Evolutionary conservation across 345 rosid species (phyloP), one percentile per base, ranked within the genome.

Genomic region (Corymbia maculata): DNA sequence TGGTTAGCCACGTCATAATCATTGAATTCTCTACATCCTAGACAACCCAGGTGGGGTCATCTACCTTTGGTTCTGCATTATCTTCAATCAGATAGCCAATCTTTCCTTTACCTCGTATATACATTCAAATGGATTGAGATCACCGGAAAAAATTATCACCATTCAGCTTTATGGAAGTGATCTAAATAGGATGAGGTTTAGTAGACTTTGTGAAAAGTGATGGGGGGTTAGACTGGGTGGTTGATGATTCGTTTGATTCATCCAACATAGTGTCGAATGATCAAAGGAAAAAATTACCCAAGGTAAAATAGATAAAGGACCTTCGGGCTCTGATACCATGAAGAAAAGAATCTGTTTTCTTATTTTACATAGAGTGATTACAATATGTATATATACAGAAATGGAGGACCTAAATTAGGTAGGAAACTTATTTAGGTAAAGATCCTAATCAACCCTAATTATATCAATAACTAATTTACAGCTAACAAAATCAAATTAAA

Each of bases 21-120:
- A 0, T 0, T 16, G 1, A 32, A 30, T 68, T 32, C 3, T 30
- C 21, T 3, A 0, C 22, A 66, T 66, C 79, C 22, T 3, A 66
- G 0, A 68, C 0, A 32, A 12, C 79, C 44, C 3, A 32, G 0
- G 44, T 32, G 6, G 45, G 22, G 12, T 68, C 79, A 68, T 32
- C 16, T 32, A 2, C 9, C 6, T 8, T 1, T 15, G 6, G 12
- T 68, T 68, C 0, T 9, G 1, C 4, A 0, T 7, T 28, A n/a
- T 86, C 22, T n/a, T 36, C 1, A 7, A 3, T 86, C 22, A 86
- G 0, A 22, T 86, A 44, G 13, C 13, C 52, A 86, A 57, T 86
- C 9, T 86, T 42, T 53, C 79, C 5, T 55, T 7, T 22, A 2
- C 66, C 87, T 21, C 7, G 0, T 19, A 36, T 55, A 30, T 53